These are phyloP conservation scores for Chrysoporthe puriensis DNA, from an alignment of 2,329 filamentous ascomycete genomes.

Conservation along the genomic window DNA sequence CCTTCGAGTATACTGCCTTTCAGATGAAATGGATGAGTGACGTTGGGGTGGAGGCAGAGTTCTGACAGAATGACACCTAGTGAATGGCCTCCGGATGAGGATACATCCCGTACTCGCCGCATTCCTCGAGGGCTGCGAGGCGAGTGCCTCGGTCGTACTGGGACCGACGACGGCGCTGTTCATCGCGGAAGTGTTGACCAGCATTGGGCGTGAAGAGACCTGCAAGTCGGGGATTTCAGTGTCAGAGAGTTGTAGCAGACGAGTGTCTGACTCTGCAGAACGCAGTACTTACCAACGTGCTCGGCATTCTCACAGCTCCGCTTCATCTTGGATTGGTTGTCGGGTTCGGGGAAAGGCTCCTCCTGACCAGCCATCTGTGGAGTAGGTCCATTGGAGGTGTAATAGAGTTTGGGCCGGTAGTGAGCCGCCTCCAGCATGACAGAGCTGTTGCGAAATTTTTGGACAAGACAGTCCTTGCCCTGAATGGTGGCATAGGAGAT, in stretches of 20 bases:
- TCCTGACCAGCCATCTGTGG: constrained; percentile 68
- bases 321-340: constrained; percentile 87
- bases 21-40: background rate
- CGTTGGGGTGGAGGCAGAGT: background rate
- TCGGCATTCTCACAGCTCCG: constrained; percentile 86
- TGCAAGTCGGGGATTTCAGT: background rate
- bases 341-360: constrained; percentile 74
- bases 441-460: constrained; percentile 95
- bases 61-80: constrained; percentile 23
- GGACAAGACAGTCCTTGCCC: constrained; percentile 85
- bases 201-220: constrained; percentile 81
- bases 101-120: constrained; percentile 52
- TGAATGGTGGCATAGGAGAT: constrained; percentile 98
- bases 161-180: constrained; percentile 76
- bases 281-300: constrained; percentile 67
- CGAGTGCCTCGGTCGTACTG: constrained; percentile 82
- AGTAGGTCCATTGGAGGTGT: constrained; percentile 51
- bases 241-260: constrained; percentile 8
- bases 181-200: constrained; percentile 72
- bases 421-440: constrained; percentile 86
- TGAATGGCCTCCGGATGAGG: constrained; percentile 39
- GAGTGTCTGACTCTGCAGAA: background rate
- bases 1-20: background rate
- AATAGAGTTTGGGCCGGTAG: constrained; percentile 78
- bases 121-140: constrained; percentile 69